These are phyloP conservation scores for Protostelium mycophagum DNA, from an alignment of 78 protist species.

Conservation along the genomic window DNA sequence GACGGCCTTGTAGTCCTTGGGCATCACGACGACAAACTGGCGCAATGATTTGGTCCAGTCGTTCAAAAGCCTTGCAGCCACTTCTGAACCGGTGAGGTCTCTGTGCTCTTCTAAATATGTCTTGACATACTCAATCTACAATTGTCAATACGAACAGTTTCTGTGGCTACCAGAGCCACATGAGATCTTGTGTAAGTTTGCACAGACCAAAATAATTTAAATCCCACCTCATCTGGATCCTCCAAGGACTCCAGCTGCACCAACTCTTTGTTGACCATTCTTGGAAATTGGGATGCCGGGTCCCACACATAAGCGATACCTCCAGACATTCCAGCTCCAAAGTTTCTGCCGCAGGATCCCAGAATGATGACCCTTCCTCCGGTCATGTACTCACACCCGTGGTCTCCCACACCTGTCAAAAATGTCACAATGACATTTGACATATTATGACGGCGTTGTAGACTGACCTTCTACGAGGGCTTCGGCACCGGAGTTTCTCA, in stretches of 20 bases:
- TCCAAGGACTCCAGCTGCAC: slow-evolving; percentile 19
- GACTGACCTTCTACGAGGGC: slow-evolving; percentile 77
- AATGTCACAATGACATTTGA: neutral
- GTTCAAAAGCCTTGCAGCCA: slow-evolving; percentile 33
- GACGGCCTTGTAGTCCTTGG: slow-evolving; percentile 54
- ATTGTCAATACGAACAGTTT: no score
- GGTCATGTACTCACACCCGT: slow-evolving; percentile 92
- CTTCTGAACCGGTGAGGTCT: slow-evolving; percentile 22
- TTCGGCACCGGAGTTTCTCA: slow-evolving; percentile 82
- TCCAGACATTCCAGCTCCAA: slow-evolving; percentile 90
- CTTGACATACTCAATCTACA: neutral
- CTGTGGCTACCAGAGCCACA: no score
- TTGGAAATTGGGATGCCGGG: slow-evolving; percentile 18
- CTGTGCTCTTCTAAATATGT: slow-evolving; percentile 13
- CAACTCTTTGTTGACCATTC: slow-evolving; percentile 18
- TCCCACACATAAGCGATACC: slow-evolving; percentile 75
- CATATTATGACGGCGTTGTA: neutral
- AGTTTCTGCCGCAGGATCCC: slow-evolving; percentile 73
- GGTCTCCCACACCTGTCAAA: slow-evolving; percentile 72
- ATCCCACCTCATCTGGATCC: slow-evolving; percentile 11
- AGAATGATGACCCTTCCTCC: slow-evolving; percentile 80
- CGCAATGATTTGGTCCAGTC: slow-evolving; percentile 15
- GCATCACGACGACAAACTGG: slow-evolving; percentile 53
- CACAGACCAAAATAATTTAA: slow-evolving; percentile 9
- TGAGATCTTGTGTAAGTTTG: neutral